These are phyloP conservation scores for Myxozyma neotropica DNA, from an alignment of 805 yeast species.

Conservation along the genomic window DNA sequence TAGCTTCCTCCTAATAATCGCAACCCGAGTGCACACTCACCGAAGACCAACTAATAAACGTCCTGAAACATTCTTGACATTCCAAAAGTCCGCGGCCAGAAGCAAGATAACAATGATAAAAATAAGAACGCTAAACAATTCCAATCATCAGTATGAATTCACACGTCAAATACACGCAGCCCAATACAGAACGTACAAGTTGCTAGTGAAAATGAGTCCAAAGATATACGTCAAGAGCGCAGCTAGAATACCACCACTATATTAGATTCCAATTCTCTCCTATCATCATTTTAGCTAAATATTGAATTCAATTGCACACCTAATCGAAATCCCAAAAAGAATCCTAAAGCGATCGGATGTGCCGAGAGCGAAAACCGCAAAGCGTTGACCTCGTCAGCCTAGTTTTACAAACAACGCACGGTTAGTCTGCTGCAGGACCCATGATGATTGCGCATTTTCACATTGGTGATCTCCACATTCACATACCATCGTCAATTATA, in stretches of 20 bases:
- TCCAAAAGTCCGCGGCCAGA: constrained; percentile 91
- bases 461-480: too few relatives aligned
- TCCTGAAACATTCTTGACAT: constrained; percentile 87
- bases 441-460: too few relatives aligned
- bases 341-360: constrained; percentile 77
- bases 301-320: constrained; percentile 39
- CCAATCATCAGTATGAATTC: neutral
- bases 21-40: constrained; percentile 1
- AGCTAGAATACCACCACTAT: constrained; percentile 40
- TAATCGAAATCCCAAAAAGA: constrained; percentile 62
- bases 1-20: too few relatives aligned
- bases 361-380: constrained; percentile 51
- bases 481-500: too few relatives aligned
- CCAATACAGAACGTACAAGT: constrained; percentile 46
- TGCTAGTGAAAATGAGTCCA: constrained; percentile 67
- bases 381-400: constrained; percentile 29
- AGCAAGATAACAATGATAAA: constrained; percentile 77
- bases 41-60: constrained; percentile 80
- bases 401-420: too few relatives aligned
- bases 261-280: neutral
- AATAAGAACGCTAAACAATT: constrained; percentile 55
- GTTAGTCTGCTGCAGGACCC: too few relatives aligned
- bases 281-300: too few relatives aligned
- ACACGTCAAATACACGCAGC: neutral
- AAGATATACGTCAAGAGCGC: constrained; percentile 69